phyloP scores from a whole-genome alignment of 108 stramenopile genomes.

The Stephanodiscus minutulus region DNA sequence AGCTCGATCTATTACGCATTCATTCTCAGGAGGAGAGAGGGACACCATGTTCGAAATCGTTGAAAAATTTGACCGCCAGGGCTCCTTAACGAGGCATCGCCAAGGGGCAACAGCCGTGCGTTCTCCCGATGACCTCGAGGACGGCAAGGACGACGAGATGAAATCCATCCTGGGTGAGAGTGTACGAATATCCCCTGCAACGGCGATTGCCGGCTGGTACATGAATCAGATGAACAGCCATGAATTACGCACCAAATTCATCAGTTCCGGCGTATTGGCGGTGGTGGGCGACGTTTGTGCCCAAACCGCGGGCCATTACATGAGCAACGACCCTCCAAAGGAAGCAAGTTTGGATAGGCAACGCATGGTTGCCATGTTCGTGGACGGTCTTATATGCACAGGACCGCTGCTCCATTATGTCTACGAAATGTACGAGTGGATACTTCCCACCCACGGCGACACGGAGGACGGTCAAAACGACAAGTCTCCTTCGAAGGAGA shows the following conservation, averaged over 20 bases:
- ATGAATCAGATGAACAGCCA: conserved; percentile 42
- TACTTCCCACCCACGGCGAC: conserved; percentile 26
- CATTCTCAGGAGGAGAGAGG: background rate
- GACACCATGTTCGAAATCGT: conserved; percentile 12
- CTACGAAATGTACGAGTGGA: conserved; percentile 40
- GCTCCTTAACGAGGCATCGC: background rate
- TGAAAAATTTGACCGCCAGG: background rate
- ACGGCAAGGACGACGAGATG: conserved; percentile 6
- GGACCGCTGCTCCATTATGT: conserved; percentile 46
- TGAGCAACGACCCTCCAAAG: background rate
- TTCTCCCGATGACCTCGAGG: background rate
- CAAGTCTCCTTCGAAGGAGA: background rate
- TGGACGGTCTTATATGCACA: conserved; percentile 37
- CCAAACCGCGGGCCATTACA: conserved; percentile 32
- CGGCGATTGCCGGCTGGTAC: conserved; percentile 34
- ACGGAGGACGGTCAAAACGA: conserved; percentile 1
- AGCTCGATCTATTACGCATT: background rate
- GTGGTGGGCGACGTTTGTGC: conserved; percentile 49
- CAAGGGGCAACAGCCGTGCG: background rate
- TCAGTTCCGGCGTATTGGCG: conserved; percentile 40
- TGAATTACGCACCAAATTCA: conserved; percentile 47
- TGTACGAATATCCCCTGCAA: background rate
- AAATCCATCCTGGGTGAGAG: conserved; percentile 4
- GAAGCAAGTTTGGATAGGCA: conserved; percentile 28
- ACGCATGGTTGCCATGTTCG: conserved; percentile 45